Evolutionary conservation across 2,329 filamentous ascomycete species (phyloP).

Genomic region (Diplodia seriata): DNA sequence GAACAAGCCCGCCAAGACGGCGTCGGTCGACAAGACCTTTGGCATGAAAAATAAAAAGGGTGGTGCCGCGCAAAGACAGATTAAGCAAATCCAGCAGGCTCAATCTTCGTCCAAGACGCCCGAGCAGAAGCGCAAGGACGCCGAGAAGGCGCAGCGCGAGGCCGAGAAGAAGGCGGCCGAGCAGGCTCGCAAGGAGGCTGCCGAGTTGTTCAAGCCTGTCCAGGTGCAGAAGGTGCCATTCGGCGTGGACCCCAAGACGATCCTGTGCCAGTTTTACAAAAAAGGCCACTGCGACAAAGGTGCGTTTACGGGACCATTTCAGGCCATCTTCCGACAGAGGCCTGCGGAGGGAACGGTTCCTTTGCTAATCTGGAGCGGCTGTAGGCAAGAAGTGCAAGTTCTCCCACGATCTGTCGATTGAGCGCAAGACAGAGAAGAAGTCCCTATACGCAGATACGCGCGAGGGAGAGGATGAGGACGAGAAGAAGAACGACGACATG

Average conservation of each 20-base stretch:
- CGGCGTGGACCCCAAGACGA: slow-evolving; percentile 96
- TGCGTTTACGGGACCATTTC: slow-evolving; percentile 33
- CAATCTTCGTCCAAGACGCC: slow-evolving; percentile 76
- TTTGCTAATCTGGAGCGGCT: slow-evolving; percentile 7
- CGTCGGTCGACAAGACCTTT: slow-evolving; percentile 90
- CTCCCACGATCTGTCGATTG: slow-evolving; percentile 85
- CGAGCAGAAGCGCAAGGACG: slow-evolving; percentile 83
- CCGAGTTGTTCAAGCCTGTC: slow-evolving; percentile 85
- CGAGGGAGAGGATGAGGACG: slow-evolving; percentile 71
- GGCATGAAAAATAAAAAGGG: slow-evolving; percentile 99
- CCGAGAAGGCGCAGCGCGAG: slow-evolving; percentile 70
- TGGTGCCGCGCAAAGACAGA: slow-evolving; percentile 84
- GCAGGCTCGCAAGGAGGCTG: slow-evolving; percentile 78
- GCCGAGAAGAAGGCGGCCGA: slow-evolving; percentile 93
- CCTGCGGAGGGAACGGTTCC: not conserved
- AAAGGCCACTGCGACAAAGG: slow-evolving; percentile 97
- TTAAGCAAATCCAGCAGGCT: slow-evolving; percentile 80
- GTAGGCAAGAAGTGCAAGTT: slow-evolving; percentile 91
- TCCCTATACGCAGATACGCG: slow-evolving; percentile 87
- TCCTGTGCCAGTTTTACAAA: slow-evolving; percentile 95
- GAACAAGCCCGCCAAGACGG: slow-evolving; percentile 64
- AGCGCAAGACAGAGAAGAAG: slow-evolving; percentile 91
- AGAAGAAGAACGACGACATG: slow-evolving; percentile 89
- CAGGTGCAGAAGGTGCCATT: slow-evolving; percentile 98
- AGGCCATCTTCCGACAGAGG: too few species aligned